Evolutionary conservation across 768 basidiomycete genomes (phyloP), one percentile per base, ranked within the genome.

Genomic region (Lactarius tabidus): DNA sequence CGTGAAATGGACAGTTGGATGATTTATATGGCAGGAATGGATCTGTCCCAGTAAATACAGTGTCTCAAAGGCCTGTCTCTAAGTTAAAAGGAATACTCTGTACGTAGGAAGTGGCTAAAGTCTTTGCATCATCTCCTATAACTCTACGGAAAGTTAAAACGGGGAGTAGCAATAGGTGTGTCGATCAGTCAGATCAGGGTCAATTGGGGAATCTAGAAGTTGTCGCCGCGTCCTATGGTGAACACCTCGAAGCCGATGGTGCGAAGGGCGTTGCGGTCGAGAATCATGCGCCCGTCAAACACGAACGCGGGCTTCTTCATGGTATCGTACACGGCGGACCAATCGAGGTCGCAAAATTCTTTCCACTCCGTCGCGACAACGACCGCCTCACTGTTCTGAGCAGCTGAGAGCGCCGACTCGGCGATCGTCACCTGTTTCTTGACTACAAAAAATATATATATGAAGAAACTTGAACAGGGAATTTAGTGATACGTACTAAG

Each of bases 271-370:
- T 87, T 86, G 12, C 85, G 86, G 73, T 98, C 91, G 52, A 98
- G 82, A 72, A 98, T 82, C 67, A 97, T 79, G 36, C 95, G 85
- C 6, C 95, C 95, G 74, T 98, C 96, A 72, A 98, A 98, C 69
- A 99, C 83, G 73, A 97, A 98, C 6, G 97, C 96, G n/a, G 97
- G 97, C 82, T 98, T 97, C 73, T 89, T 91, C 93, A 98, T 98
- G 72, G 81, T 78, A 58, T 79, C 75, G 78, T 98, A 97, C 48
- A 98, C 90, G 39, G 79, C 79, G 71, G 84, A 75, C 97, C 97
- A 99, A 77, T 95, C 87, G 69, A 99, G 90, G 43, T 88, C 84
- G 73, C 84, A 84, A 85, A 99, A 99, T 78, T 98, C 95, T 75
- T 89, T 92, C 96, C 95, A 97, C 77, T 96, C 96, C 3, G 97